Evolutionary conservation across 192 early-diverging fungal genomes (phyloP), one percentile per base, ranked within the genome.

Genomic region (Spinellus fusiger): DNA sequence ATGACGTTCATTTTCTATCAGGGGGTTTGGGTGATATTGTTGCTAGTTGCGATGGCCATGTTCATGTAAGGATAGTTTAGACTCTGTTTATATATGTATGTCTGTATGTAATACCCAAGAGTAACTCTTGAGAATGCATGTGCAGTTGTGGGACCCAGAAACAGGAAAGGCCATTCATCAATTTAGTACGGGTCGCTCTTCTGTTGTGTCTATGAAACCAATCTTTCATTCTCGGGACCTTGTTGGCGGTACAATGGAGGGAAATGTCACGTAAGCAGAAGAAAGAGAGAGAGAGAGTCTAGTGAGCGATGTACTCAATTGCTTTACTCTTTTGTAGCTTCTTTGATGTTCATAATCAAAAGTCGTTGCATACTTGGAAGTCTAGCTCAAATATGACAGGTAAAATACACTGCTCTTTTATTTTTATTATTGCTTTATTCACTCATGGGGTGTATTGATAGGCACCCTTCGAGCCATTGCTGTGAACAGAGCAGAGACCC

Each of bases 21-120:
- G 75, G 73, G 23, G 77, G 76, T 6, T 49, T 68, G 6, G 66
- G 68, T 28, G 77, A 80, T 57, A 59, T 75, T 32, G 70, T 84
- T 22, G 80, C 80, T 10, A 84, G 79, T 46, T 79, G 79, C 49
- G 82, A 84, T 64, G 82, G 82, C 3, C 76, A 79, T 51, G 64
- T 84, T 23, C 82, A 84, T 61, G 82, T 81, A 74, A 73, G 73
- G 59, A 5, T 4, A 38, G 1, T 51, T 0, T 51, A n/a, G n/a
- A n/a, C n/a, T n/a, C n/a, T n/a, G n/a, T 16, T 0, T 16, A 5
- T 25, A 18, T 35, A 13, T 18, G 32, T 32, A 54, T 47, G 25
- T 47, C n/a, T 44, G 28, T 22, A 18, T n/a, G 23, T 31, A 53
- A 18, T 29, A 23, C 15, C 20, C 3, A 15, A 27, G 49, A 9